Evolutionary conservation across 2,329 filamentous ascomycete genomes (phyloP).

Genomic region (Volutella citrinella): DNA sequence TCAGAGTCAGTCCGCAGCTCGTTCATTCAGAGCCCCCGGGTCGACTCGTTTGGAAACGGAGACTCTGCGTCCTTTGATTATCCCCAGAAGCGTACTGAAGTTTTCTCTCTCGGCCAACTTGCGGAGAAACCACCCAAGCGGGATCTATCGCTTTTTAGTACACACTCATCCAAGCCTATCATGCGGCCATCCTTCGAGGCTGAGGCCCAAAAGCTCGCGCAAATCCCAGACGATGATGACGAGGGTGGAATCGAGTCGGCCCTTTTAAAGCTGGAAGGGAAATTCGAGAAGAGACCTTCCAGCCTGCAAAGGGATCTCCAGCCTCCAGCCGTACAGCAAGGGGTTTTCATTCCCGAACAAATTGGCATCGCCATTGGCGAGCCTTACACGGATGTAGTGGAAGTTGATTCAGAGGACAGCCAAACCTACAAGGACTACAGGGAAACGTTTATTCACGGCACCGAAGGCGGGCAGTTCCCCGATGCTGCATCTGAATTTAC

Average conservation of each 20-base stretch:
- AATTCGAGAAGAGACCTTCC: constrained; percentile 58
- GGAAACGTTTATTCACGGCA: constrained; percentile 35
- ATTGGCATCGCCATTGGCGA: constrained; percentile 22
- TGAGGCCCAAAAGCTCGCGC: constrained; percentile 81
- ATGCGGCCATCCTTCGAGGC: constrained; percentile 80
- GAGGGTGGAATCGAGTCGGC: constrained; percentile 90
- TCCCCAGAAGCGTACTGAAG: constrained; percentile 33
- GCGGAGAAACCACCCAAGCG: constrained; percentile 48
- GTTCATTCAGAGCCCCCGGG: constrained; percentile 43
- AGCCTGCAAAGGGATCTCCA: constrained; percentile 35
- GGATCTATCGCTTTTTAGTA: constrained; percentile 56
- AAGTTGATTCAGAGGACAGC: constrained; percentile 43
- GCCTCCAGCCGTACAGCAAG: constrained; percentile 12
- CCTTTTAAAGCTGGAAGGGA: constrained; percentile 86
- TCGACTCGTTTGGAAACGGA: constrained; percentile 23
- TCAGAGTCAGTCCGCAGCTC: constrained; percentile 60
- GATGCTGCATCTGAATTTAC: constrained; percentile 16
- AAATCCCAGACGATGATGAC: constrained; percentile 81
- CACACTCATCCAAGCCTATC: constrained; percentile 58
- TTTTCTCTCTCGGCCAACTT: constrained; percentile 58
- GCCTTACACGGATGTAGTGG: constrained; percentile 20
- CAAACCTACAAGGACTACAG: constrained; percentile 45
- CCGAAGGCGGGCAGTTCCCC: too few species aligned
- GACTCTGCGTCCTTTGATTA: constrained; percentile 18
- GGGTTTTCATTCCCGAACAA: constrained; percentile 13